Evolutionary conservation across 2,329 filamentous ascomycete genomes (phyloP).

Genomic region (Fusarium circinatum): DNA sequence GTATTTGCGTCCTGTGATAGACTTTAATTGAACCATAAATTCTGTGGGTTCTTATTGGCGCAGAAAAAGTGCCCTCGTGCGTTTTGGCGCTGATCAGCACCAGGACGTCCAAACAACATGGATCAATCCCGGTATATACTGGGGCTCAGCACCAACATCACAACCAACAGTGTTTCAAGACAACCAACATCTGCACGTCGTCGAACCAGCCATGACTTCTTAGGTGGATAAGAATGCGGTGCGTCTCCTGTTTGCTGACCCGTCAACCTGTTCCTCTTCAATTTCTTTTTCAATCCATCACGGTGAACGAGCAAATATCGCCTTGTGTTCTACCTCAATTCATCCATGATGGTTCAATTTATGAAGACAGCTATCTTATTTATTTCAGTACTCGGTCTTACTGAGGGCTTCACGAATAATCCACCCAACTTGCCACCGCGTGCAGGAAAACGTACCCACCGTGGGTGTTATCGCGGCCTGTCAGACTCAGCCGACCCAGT

Average conservation of each 20-base stretch:
- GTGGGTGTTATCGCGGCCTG: not conserved
- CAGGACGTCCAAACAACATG: not conserved
- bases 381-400: not conserved
- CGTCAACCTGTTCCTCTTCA: not conserved
- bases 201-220: too few relatives aligned
- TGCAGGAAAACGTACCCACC: not conserved
- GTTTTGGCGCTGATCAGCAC: not conserved
- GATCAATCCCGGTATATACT: not conserved
- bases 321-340: not conserved
- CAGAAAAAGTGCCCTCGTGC: fast-evolving
- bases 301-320: too few relatives aligned
- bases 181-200: not conserved
- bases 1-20: not conserved
- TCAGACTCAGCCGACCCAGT: not conserved
- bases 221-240: not conserved
- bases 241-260: fast-evolving
- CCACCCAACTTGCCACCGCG: too few relatives aligned
- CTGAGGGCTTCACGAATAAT: not conserved
- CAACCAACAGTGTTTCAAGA: not conserved
- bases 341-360: not conserved
- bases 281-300: too few relatives aligned
- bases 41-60: fast-evolving
- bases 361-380: not conserved
- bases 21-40: not conserved
- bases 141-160: not conserved